Base-by-base conservation (phyloP, 345 rosid genomes). In the Bruguiera parviflora region DNA sequence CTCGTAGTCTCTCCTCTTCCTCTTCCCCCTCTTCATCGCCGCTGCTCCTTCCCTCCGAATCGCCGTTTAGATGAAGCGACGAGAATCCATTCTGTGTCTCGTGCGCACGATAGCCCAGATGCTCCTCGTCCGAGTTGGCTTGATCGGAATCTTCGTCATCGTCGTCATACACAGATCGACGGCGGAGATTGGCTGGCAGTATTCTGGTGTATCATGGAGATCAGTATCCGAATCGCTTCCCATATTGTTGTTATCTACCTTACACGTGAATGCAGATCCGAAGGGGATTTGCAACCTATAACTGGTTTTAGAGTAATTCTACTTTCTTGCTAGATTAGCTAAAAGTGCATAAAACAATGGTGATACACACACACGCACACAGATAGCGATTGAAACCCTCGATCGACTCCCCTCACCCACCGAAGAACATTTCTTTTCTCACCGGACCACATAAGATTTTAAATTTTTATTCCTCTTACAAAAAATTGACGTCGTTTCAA, bases 141-240 rank as follows among this genome's bases (percentile, higher is more conserved):
- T 39, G 73, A 35, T 72, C 71, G 39, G 53, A 73, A 21, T 37
- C 43, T 60, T 71, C 77, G 33, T 64, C 80, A 4, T 66, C 63
- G 27, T 61, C 81, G 37, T 15, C 49, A 3, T 43, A 18, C 16
- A 43, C 49, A 27, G 2, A 3, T 73, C 77, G 18, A 66, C 69
- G 78, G 84, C 82, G 61, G 96, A 86, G 86, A 89, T 91, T 0
- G 93, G 97, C 82, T 89, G 96, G 85, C 89, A 94, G 79, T 89
- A 84, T 51, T 87, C 87, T 6, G 84, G 81, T 3, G 75, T 8
- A 5, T 80, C 89, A 18, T 82, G 90, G 25, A 67, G 59, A 72
- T 79, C 81, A 16, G 91, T 46, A 69, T 92, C 96, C 16, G 91
- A 78, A 68, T 94, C 97, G 82, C 89, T 89, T 46, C 79, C 94